Evolutionary conservation across 108 stramenopile genomes (phyloP), one percentile per base, ranked within the genome.

Genomic region (Skeletonema marinoi): DNA sequence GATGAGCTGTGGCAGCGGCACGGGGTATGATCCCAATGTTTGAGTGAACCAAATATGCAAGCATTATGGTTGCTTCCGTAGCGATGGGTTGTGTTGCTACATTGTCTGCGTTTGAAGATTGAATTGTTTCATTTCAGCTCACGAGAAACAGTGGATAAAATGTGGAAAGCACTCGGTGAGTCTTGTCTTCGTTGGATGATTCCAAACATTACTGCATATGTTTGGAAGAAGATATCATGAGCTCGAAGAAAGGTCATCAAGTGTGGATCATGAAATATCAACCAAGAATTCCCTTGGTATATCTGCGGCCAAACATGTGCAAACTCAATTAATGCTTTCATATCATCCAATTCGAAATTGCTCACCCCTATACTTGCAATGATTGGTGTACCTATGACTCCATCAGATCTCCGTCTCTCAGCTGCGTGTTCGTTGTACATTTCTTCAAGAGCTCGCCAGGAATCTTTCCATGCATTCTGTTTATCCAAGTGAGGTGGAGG

Each of bases 311-410:
- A 29, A 17, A 93, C 54, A 33, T 41, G 58, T 13, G 88, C 80
- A 29, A 78, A 35, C 35, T 66, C 65, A n/a, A 70, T 46, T 33
- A 96, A 69, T 17, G 70, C 79, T 39, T 82, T 84, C 63, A 94
- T 59, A 63, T 96, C 95, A 9, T 91, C 77, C 25, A 86, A 17
- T 9, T 90, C 85, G 70, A 96, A 96, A 73, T 96, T 96, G 44
- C 92, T 92, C 30, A 96, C 89, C 3, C 95, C 95, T 51, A 96
- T 96, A 56, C 89, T 90, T 16, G 77, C 86, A 32, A 96, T 84
- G 6, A 65, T 61, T 41, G 78, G 78, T 51, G 48, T 46, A 11
- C 19, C 41, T 11, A 56, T 39, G n/a, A 30, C 12, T n/a, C 14
- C 36, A 12, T 25, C 61, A 17, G 63, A 35, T 12, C 38, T 13